Evolutionary conservation across 2,329 filamentous ascomycete genomes (phyloP), one percentile per base, ranked within the genome.

Genomic region (Penicillium sp.): DNA sequence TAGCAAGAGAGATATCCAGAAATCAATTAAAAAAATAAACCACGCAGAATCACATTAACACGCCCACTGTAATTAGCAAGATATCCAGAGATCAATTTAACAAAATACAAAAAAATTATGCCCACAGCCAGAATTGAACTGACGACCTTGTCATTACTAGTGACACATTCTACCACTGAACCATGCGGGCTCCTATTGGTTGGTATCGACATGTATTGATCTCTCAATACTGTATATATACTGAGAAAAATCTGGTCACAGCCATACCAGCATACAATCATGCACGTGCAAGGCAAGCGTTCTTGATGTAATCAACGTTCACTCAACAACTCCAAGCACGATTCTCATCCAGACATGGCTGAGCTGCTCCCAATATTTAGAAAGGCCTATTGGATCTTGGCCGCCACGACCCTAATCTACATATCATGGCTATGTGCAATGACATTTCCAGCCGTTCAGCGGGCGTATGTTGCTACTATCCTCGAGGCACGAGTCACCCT

Each of bases 401-500:
- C 78, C 14, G 78, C 79, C 16, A 79, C 84, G 14, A 77, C 90
- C 7, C 81, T 81, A 40, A 64, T 89, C 24, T 96, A 94, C 72
- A 74, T 83, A 18, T 67, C 82, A 26, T 85, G 88, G 60, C 73
- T 96, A n/a, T 74, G 80, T 2, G 74, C 88, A 9, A 75, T 89
- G 58, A 82, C 87, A 14, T 85, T 83, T 65, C 86, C 90, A 2
- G 83, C 80, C 63, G 77, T 96, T 52, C 93, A 97, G 70, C 81
- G 89, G 75, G 85, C 92, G 91, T 96, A 79, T 75, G 86, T 72
- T 30, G 48, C 42, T 30, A 56, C 59, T 38, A 51, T 6, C 0
- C 6, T 35, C 40, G 7, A 21, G n/a, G 38, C 18, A 24, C 12
- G 16, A 20, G 30, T 16, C 9, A 14, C 12, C 30, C 30, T 35